These are phyloP conservation scores for Pseudozyma hubeiensis DNA, from an alignment of 1,284 basidiomycete species.

Conservation along the genomic window DNA sequence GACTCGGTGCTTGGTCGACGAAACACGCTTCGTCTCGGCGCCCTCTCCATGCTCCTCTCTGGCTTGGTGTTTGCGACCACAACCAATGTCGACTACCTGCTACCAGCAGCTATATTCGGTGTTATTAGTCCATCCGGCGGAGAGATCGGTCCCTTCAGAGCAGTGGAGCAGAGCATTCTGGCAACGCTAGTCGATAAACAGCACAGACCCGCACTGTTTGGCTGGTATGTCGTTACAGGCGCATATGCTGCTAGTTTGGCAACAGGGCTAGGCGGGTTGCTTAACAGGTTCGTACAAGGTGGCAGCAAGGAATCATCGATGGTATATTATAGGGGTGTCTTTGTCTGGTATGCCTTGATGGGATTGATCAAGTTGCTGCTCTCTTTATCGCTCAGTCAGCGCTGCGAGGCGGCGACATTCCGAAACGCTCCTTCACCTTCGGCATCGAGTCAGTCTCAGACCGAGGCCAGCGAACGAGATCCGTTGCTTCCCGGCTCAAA, in stretches of 20 bases:
- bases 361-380: conserved; percentile 20
- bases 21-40: conserved; percentile 23
- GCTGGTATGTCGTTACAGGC: conserved; percentile 24
- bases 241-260: conserved; percentile 25
- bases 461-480: conserved; percentile 8
- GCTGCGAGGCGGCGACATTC: conserved; percentile 8
- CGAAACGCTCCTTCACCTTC: not conserved
- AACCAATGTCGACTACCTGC: conserved; percentile 5
- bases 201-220: conserved; percentile 19
- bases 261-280: conserved; percentile 18
- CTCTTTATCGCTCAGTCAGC: conserved; percentile 13
- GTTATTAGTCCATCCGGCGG: conserved; percentile 24
- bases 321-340: conserved; percentile 15
- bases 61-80: conserved; percentile 23
- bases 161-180: conserved; percentile 27
- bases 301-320: not conserved
- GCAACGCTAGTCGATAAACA: conserved; percentile 20
- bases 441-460: not conserved
- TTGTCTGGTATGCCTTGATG: conserved; percentile 23
- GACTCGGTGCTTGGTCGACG: conserved; percentile 26
- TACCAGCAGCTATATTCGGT: conserved; percentile 19
- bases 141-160: conserved; percentile 28
- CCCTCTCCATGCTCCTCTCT: conserved; percentile 24
- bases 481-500: conserved; percentile 4
- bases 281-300: conserved; percentile 6